Percentiles rank a stretch among this genome's conserved stretches.
phyloP scores from a whole-genome alignment of 768 basidiomycete genomes.

The Gautieria morchelliformis region DNA sequence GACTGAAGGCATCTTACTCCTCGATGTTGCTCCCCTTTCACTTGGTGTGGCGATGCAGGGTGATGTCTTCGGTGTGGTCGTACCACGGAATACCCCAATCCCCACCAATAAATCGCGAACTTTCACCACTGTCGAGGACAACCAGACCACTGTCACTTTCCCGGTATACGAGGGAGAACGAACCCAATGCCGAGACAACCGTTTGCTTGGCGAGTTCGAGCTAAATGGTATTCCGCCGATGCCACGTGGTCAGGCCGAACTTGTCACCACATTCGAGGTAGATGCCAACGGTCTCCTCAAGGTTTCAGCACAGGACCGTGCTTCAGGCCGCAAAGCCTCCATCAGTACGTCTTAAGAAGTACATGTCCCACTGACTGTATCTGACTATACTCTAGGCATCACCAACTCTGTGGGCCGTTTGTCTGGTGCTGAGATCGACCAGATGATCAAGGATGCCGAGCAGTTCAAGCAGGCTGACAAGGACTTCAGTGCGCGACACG shows the following conservation, averaged over 20 bases:
- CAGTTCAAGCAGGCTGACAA: conserved; percentile 95
- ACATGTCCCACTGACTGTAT: conserved; percentile 8
- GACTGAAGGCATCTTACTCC: conserved; percentile 95
- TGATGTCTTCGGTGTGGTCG: conserved; percentile 98
- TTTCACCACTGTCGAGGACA: conserved; percentile 99
- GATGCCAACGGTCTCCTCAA: conserved; percentile 99
- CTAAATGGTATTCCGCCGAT: conserved; percentile 98
- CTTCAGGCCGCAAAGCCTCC: conserved; percentile 97
- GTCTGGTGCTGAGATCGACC: conserved; percentile 94
- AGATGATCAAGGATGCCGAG: conserved; percentile 99
- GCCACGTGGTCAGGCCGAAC: conserved; percentile 98
- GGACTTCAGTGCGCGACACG: conserved; percentile 96
- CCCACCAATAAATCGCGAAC: conserved; percentile 98
- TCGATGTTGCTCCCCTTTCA: conserved; percentile 96
- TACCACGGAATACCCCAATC: conserved; percentile 98
- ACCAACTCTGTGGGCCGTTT: conserved; percentile 99
- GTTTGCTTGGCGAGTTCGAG: conserved; percentile 98
- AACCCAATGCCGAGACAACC: conserved; percentile 98
- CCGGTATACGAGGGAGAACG: conserved; percentile 99
- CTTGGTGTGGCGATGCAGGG: conserved; percentile 99
- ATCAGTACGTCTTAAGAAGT: conserved; percentile 55
- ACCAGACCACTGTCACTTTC: conserved; percentile 99
- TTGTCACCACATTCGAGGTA: conserved; percentile 98
- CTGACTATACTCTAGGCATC: conserved; percentile 47
- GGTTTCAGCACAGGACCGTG: conserved; percentile 96